Conservation (phyloP, 352 stramenopile genomes). For the Globisporangium emineosum region DNA sequence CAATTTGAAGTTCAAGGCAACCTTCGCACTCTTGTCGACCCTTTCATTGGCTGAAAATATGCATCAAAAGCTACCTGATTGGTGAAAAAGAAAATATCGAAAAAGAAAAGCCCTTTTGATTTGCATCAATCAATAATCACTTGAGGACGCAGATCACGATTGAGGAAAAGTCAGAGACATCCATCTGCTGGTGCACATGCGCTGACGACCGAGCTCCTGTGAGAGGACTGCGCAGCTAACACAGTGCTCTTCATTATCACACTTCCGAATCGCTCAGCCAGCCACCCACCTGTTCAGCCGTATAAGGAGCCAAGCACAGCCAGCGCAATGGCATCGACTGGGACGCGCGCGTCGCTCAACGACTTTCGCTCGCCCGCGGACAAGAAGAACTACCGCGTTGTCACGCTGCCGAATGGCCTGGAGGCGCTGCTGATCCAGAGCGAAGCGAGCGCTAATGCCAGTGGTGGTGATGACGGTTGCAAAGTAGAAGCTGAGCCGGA, state of each 20-base stretch:
- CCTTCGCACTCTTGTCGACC: neutral
- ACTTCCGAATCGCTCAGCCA: neutral
- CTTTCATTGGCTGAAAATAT: constrained; percentile 1
- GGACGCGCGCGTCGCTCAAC: constrained; percentile 28
- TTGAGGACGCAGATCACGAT: constrained; percentile 2
- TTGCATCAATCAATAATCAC: neutral
- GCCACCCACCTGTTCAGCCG: neutral
- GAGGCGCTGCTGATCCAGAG: constrained; percentile 65
- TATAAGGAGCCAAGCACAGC: neutral
- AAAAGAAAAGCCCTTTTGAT: neutral
- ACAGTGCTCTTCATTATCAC: constrained; percentile 1
- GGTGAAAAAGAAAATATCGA: constrained; percentile 1
- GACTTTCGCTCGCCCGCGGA: constrained; percentile 53
- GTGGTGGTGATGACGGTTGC: neutral
- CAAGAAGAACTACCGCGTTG: constrained; percentile 66
- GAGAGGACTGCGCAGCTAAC: neutral
- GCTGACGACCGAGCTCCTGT: neutral
- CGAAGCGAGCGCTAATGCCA: constrained; percentile 11
- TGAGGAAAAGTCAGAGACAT: constrained; percentile 1
- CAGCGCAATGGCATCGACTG: constrained; percentile 11
- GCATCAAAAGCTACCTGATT: neutral
- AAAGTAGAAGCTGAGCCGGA: constrained; percentile 1
- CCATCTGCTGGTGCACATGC: neutral
- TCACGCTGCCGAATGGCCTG: constrained; percentile 65
- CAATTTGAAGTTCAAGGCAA: no score